phyloP scores from a whole-genome alignment of 2,329 filamentous ascomycete species.

The Capronia coronata region DNA sequence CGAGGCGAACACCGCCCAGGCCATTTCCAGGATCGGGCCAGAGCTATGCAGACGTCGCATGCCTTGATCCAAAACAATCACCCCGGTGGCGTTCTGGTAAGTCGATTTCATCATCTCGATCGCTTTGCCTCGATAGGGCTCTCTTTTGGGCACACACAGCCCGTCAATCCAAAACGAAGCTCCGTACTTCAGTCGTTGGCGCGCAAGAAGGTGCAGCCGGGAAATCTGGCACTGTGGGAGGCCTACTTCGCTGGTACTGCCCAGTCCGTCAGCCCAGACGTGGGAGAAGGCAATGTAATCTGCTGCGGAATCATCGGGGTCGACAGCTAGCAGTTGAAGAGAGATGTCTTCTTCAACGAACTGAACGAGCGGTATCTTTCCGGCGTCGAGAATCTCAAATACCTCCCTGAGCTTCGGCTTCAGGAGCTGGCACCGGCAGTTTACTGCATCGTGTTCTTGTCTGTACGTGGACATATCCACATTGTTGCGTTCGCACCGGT shows the following conservation, averaged over 20 bases:
- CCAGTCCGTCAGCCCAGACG: conserved; percentile 1
- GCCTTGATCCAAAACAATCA: not conserved
- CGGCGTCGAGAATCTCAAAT: not conserved
- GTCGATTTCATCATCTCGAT: not conserved
- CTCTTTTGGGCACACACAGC: not conserved
- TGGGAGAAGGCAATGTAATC: not conserved
- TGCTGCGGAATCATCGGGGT: not conserved
- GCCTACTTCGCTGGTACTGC: not conserved
- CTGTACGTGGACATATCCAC: not conserved
- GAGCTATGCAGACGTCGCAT: not conserved
- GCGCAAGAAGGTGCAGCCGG: not conserved
- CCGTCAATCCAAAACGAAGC: not conserved
- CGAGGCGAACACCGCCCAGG: not conserved
- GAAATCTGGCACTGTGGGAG: not conserved
- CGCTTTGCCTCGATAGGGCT: not conserved
- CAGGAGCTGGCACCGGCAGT: not conserved
- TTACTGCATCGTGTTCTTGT: not conserved
- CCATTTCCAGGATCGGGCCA: not conserved
- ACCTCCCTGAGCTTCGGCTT: not conserved
- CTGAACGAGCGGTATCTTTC: not conserved
- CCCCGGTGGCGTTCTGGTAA: not conserved
- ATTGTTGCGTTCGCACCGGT: not conserved
- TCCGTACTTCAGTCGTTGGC: not conserved
- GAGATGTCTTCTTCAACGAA: not conserved
- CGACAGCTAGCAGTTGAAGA: not conserved